Conservation (phyloP, 805 yeast genomes). For the Brettanomyces custersianus region DNA sequence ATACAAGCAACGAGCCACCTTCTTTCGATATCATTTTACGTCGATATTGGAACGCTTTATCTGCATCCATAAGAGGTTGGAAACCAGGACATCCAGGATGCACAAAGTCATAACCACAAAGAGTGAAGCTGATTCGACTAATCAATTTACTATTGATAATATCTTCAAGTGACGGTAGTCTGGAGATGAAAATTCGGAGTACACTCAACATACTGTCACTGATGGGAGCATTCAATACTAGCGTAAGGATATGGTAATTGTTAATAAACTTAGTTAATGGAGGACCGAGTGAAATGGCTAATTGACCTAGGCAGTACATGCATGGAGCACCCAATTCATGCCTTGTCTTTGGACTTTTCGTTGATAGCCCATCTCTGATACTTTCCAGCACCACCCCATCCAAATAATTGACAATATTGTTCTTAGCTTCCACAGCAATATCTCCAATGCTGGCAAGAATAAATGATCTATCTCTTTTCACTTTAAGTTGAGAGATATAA, state of each 20-base stretch:
- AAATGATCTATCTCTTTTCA: slow-evolving; percentile 61
- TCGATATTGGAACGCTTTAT: slow-evolving; percentile 71
- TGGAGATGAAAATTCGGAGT: slow-evolving; percentile 52
- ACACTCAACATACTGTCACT: slow-evolving; percentile 79
- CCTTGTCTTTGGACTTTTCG: slow-evolving; percentile 49
- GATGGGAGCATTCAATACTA: slow-evolving; percentile 74
- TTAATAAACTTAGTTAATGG: slow-evolving; percentile 85
- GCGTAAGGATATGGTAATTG: slow-evolving; percentile 61
- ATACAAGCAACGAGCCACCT: slow-evolving; percentile 32
- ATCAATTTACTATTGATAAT: slow-evolving; percentile 64
- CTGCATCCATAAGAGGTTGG: slow-evolving; percentile 45
- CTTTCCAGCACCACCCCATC: slow-evolving; percentile 84
- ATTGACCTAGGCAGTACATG: slow-evolving; percentile 79
- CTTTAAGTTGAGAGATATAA: slow-evolving; percentile 69
- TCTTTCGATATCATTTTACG: slow-evolving; percentile 65
- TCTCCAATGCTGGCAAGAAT: slow-evolving; percentile 79
- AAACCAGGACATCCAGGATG: slow-evolving; percentile 84
- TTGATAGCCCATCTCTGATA: slow-evolving; percentile 67
- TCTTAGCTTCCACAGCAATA: slow-evolving; percentile 69
- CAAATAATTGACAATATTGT: slow-evolving; percentile 77
- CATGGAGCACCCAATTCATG: slow-evolving; percentile 78
- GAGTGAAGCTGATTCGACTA: slow-evolving; percentile 60
- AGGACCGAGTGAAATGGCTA: slow-evolving; percentile 87
- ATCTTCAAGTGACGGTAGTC: slow-evolving; percentile 74
- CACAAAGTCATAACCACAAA: slow-evolving; percentile 73